phyloP scores from a whole-genome alignment of 805 yeast species.

The Wickerhamiella lipophila region DNA sequence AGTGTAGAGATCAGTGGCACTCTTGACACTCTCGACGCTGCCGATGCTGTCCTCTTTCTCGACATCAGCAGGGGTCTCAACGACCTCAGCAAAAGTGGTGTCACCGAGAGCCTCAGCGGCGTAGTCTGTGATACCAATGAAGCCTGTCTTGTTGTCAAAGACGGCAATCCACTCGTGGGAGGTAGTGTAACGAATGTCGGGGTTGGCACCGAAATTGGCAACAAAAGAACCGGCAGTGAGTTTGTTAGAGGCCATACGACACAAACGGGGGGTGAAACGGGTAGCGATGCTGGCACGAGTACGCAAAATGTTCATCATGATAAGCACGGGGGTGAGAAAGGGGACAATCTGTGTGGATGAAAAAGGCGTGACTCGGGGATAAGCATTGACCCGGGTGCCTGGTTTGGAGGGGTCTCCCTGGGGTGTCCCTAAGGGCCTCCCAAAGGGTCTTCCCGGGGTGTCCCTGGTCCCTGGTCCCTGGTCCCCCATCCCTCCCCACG shows the following conservation, averaged over 20 bases:
- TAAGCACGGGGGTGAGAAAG: not conserved
- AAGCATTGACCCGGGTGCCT: not conserved
- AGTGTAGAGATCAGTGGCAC: constrained; percentile 83
- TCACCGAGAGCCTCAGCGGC: constrained; percentile 97
- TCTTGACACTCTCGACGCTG: constrained; percentile 87
- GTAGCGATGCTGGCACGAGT: constrained; percentile 1
- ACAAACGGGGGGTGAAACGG: not conserved
- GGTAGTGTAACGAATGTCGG: constrained; percentile 43
- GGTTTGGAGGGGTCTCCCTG: too few relatives aligned
- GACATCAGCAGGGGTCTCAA: constrained; percentile 51
- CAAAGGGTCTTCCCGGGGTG: too few relatives aligned
- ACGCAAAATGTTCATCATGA: constrained; percentile 2
- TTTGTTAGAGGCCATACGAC: constrained; percentile 22
- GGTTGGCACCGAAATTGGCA: constrained; percentile 23
- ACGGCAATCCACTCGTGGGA: constrained; percentile 95
- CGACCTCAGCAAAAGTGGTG: constrained; percentile 86
- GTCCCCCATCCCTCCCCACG: not conserved
- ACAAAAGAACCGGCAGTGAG: constrained; percentile 24
- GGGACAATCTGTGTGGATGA: too few relatives aligned
- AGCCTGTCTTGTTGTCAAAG: constrained; percentile 67
- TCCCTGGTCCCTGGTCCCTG: too few relatives aligned
- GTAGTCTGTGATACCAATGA: constrained; percentile 82
- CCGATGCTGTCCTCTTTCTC: constrained; percentile 75
- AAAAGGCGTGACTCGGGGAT: not conserved
- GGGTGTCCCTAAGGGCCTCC: too few relatives aligned